These are phyloP conservation scores for Trichoderma arundinaceum DNA, from an alignment of 2,329 filamentous ascomycete genomes.

Conservation along the genomic window DNA sequence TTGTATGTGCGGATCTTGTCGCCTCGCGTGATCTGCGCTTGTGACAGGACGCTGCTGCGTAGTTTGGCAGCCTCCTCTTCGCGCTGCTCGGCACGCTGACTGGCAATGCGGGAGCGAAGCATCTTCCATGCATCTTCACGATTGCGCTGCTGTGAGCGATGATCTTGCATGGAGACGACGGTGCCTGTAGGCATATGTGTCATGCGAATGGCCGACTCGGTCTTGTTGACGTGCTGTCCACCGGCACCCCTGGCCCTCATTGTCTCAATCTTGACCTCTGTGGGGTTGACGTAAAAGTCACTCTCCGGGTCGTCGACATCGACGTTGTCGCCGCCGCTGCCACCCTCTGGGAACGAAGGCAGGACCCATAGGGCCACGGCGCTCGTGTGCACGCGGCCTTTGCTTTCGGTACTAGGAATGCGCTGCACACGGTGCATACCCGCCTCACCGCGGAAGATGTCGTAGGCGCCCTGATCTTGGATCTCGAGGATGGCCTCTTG, in stretches of 20 bases:
- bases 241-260: constrained; percentile 93
- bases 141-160: constrained; percentile 87
- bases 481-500: constrained; percentile 90
- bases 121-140: constrained; percentile 86
- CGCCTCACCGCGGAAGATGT: constrained; percentile 80
- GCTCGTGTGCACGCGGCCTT: constrained; percentile 90
- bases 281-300: constrained; percentile 86
- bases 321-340: constrained; percentile 49
- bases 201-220: constrained; percentile 90
- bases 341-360: constrained; percentile 72
- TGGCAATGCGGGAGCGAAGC: constrained; percentile 80
- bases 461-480: constrained; percentile 77
- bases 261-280: constrained; percentile 82
- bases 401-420: constrained; percentile 87
- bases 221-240: constrained; percentile 98
- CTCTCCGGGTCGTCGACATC: constrained; percentile 84
- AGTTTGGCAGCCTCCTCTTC: constrained; percentile 79
- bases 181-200: constrained; percentile 89
- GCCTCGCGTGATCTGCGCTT: constrained; percentile 82
- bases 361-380: constrained; percentile 92
- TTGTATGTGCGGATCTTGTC: constrained; percentile 97
- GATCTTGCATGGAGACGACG: constrained; percentile 90
- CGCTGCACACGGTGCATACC: constrained; percentile 96
- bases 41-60: constrained; percentile 77
- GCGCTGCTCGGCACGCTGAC: constrained; percentile 77